Conservation (phyloP, 164 flowering plant genomes). For the Annona squamosa region DNA sequence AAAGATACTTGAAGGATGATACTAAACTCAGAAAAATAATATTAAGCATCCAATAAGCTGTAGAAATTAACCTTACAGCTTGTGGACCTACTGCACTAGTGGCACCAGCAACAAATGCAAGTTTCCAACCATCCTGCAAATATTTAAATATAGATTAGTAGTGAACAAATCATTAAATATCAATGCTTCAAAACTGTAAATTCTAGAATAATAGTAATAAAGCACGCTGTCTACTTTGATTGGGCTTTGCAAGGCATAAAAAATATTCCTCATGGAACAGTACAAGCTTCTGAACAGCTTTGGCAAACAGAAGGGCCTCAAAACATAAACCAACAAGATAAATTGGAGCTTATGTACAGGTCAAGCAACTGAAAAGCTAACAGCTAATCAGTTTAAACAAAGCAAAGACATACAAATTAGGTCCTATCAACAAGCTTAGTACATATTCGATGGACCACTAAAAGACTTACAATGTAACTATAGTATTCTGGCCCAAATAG, state of each 20-base stretch:
- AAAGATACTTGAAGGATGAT: no score
- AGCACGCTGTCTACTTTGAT: not conserved
- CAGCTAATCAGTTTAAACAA: not conserved
- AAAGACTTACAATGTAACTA: not conserved
- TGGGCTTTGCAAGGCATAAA: not conserved
- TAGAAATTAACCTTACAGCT: conserved; percentile 15
- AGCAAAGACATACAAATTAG: no score
- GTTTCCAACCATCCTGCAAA: not conserved
- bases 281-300: not conserved
- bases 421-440: not conserved
- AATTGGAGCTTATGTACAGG: not conserved
- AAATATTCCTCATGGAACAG: not conserved
- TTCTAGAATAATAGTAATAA: not conserved
- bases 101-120: no score
- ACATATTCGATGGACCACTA: not conserved
- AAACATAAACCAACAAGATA: not conserved
- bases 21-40: no score
- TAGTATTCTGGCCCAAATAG: not conserved
- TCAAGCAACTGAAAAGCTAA: not conserved
- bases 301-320: not conserved
- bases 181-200: not conserved
- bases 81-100: conserved; percentile 30
- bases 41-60: not conserved
- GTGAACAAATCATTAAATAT: conserved; percentile 5
- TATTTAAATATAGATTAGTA: conserved; percentile 9